Evolutionary conservation across 1,284 basidiomycete genomes (phyloP), one percentile per base, ranked within the genome.

Genomic region (Vanrija pseudolonga): DNA sequence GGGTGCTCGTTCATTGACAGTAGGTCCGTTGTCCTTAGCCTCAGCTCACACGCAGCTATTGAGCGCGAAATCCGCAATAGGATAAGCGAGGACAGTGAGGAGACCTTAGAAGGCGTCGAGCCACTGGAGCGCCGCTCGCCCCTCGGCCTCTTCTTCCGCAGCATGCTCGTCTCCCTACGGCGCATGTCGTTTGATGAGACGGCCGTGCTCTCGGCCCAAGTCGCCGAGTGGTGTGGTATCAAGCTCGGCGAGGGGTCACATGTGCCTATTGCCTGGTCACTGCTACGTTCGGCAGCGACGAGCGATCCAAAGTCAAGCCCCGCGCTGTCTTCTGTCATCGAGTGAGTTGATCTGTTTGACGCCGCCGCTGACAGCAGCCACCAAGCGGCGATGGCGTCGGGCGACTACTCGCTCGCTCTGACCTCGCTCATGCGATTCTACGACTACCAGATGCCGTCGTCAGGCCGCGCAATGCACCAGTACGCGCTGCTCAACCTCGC

Each of bases 401-500:
- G 72, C 6, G 73, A 77, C 55, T 70, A 72, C 45, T 64, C 69
- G 1, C 49, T 56, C 2, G 71, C 73, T 11, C 50, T 75, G 20
- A 57, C 54, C 14, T 66, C 68, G 0, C 47, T 77, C 8, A 53
- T 68, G 18, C 58, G 64, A 4, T 76, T 77, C 59, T 77, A 74
- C 57, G 74, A 74, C 55, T 73, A 73, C 50, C 69, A 70, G 26
- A 68, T 72, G 24, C 72, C 74, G 1, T 48, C 53, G 3, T 44
- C 61, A 3, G 60, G 60, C n/a, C 59, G 63, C 59, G 64, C 44
- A 57, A 53, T 57, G 51, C 70, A 74, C 57, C 75, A 76, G 45
- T 75, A 77, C 55, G 72, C 73, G 8, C 54, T 77, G 11, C 59
- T 77, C 5, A 74, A 74, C 52, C 67, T 77, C 20, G 75, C 75